phyloP scores from a whole-genome alignment of 768 basidiomycete genomes.

The Tylopilus sp. region DNA sequence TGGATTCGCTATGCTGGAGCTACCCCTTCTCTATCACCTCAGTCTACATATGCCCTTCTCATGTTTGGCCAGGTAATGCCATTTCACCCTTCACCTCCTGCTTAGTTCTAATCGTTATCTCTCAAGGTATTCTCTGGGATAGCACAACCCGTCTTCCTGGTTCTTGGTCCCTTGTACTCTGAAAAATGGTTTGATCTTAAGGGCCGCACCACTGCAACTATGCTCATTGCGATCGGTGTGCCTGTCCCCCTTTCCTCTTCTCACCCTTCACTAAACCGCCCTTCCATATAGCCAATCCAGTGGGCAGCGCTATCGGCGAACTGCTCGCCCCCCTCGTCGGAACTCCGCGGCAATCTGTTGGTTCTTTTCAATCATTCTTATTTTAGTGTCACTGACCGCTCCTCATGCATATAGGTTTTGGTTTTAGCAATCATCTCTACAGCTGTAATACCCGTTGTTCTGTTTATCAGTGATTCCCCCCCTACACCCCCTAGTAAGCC shows the following conservation, averaged over 20 bases:
- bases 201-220: slow-evolving; percentile 77
- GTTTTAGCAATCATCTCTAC: slow-evolving; percentile 70
- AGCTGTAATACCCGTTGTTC: slow-evolving; percentile 51
- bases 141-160: slow-evolving; percentile 71
- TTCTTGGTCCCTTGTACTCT: slow-evolving; percentile 77
- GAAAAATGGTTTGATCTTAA: slow-evolving; percentile 80
- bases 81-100: neutral
- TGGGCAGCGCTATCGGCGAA: slow-evolving; percentile 73
- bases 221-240: slow-evolving; percentile 47
- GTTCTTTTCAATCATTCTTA: slow-evolving; percentile 15
- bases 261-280: neutral
- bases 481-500: slow-evolving; percentile 75
- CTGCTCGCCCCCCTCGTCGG: slow-evolving; percentile 63
- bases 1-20: slow-evolving; percentile 82
- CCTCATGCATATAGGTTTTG: slow-evolving; percentile 46
- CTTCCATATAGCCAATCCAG: slow-evolving; percentile 54
- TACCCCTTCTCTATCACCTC: slow-evolving; percentile 44
- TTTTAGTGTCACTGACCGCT: neutral
- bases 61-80: slow-evolving; percentile 63
- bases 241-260: neutral
- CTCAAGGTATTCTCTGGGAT: slow-evolving; percentile 59
- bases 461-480: slow-evolving; percentile 59
- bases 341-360: slow-evolving; percentile 54
- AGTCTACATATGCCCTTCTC: slow-evolving; percentile 60
- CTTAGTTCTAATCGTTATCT: neutral